phyloP scores from a whole-genome alignment of 164 flowering plant genomes.

The Aristolochia contorta region DNA sequence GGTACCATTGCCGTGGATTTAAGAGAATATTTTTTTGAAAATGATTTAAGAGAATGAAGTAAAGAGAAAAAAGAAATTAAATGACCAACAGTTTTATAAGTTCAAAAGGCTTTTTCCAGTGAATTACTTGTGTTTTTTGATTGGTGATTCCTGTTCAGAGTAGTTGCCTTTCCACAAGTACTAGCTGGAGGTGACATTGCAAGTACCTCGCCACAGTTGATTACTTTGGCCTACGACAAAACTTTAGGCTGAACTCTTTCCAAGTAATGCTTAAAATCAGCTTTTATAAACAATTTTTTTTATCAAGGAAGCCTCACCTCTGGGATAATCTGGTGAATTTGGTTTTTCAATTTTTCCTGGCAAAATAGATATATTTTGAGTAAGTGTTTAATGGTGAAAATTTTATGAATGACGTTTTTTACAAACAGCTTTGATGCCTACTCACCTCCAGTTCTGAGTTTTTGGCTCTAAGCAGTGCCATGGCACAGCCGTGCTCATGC shows the following conservation, averaged over 20 bases:
- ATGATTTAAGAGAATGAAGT: neutral
- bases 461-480: conserved; percentile 46
- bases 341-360: too few species aligned
- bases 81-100: neutral
- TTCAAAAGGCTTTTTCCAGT: neutral
- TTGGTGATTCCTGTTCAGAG: conserved; percentile 27
- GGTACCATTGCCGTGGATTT: neutral
- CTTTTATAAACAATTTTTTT: too few species aligned
- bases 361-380: conserved; percentile 9
- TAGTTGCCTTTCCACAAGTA: conserved; percentile 12
- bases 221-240: conserved; percentile 15
- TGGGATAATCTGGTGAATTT: too few species aligned
- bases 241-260: conserved; percentile 4
- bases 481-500: conserved; percentile 61
- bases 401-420: neutral
- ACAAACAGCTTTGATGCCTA: neutral
- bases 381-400: neutral
- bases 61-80: neutral
- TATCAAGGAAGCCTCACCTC: too few species aligned
- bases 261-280: too few species aligned
- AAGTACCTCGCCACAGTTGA: conserved; percentile 12
- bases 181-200: conserved; percentile 10
- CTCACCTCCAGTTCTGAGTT: conserved; percentile 38
- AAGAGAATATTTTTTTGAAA: too few species aligned
- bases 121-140: conserved; percentile 43